A percentile compares a stretch with the other conserved stretches of the same genome.
phyloP scores from a whole-genome alignment of 1,284 basidiomycete species.

The Apiotrichum mycotoxinovorans region DNA sequence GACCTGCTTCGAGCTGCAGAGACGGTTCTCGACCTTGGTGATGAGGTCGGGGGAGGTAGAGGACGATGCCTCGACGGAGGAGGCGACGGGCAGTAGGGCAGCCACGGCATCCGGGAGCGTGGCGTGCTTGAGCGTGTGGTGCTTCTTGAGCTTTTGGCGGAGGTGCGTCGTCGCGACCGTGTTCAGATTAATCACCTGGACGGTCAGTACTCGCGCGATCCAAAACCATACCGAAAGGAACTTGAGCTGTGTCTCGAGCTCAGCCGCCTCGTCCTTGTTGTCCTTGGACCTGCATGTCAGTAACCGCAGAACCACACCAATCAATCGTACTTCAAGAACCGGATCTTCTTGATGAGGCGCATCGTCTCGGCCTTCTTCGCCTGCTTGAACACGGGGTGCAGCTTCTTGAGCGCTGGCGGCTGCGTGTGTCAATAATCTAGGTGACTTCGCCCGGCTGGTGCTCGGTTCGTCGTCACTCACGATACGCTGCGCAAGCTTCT shows the following conservation, averaged over 20 bases:
- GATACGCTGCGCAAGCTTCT: conserved; percentile 33
- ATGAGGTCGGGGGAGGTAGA: conserved; percentile 52
- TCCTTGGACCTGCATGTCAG: conserved; percentile 42
- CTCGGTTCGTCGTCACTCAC: too few species aligned
- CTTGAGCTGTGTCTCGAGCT: conserved; percentile 65
- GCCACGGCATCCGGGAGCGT: conserved; percentile 46
- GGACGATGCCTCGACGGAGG: conserved; percentile 18
- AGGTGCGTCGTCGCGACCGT: conserved; percentile 62
- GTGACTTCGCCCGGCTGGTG: too few species aligned
- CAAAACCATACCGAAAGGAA: conserved; percentile 59
- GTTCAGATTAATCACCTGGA: conserved; percentile 62
- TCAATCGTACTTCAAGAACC: conserved; percentile 59
- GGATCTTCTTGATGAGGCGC: conserved; percentile 77
- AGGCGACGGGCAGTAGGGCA: conserved; percentile 22
- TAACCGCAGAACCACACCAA: not conserved
- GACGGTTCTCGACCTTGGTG: conserved; percentile 65
- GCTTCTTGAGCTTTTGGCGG: conserved; percentile 68
- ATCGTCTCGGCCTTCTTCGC: conserved; percentile 77
- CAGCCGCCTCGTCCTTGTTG: conserved; percentile 49
- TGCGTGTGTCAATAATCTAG: conserved; percentile 17
- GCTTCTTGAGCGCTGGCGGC: conserved; percentile 46
- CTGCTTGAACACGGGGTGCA: conserved; percentile 60
- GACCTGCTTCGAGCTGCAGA: conserved; percentile 71
- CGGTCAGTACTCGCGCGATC: not conserved
- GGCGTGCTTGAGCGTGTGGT: conserved; percentile 53